A percentile compares a stretch with the other conserved stretches of the same genome.
Evolutionary conservation across 1,139 yeast genomes (phyloP).

Genomic region (Hanseniaspora uvarum): DNA sequence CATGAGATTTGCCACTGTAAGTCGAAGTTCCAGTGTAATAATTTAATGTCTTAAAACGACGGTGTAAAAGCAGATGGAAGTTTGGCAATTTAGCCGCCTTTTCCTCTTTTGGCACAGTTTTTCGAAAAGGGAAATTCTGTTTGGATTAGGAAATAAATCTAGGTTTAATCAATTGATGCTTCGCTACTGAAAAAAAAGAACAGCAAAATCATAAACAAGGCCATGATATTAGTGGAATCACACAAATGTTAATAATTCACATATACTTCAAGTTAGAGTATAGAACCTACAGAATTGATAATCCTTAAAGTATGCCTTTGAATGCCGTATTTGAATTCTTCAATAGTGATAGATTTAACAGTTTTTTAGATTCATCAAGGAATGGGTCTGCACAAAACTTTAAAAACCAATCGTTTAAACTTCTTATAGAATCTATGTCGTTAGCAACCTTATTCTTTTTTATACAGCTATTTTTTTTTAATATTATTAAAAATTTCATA

Average conservation of each 20-base stretch:
- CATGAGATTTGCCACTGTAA: no score
- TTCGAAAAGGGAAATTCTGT: neutral
- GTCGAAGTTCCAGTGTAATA: neutral
- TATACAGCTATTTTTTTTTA: constrained; percentile 45
- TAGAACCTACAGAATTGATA: no score
- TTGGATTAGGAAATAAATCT: neutral
- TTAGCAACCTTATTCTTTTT: constrained; percentile 45
- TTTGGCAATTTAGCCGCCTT: neutral
- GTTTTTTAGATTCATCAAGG: constrained; percentile 46
- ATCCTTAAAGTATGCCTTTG: neutral
- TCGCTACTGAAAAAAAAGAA: neutral
- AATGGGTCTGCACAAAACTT: constrained; percentile 41
- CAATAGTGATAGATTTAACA: neutral
- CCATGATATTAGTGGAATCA: no score
- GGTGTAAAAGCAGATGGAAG: neutral
- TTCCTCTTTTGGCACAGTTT: neutral
- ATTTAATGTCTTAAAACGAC: neutral
- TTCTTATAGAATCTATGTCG: constrained; percentile 39
- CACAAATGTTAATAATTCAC: no score
- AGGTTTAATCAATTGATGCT: neutral
- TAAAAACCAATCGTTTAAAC: constrained; percentile 40
- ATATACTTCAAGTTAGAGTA: no score
- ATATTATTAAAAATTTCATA: constrained; percentile 41
- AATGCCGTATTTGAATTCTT: neutral
- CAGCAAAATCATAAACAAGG: no score